Evolutionary conservation across 2,329 filamentous ascomycete genomes (phyloP).

Genomic region (Cadophora luteo-olivacea): DNA sequence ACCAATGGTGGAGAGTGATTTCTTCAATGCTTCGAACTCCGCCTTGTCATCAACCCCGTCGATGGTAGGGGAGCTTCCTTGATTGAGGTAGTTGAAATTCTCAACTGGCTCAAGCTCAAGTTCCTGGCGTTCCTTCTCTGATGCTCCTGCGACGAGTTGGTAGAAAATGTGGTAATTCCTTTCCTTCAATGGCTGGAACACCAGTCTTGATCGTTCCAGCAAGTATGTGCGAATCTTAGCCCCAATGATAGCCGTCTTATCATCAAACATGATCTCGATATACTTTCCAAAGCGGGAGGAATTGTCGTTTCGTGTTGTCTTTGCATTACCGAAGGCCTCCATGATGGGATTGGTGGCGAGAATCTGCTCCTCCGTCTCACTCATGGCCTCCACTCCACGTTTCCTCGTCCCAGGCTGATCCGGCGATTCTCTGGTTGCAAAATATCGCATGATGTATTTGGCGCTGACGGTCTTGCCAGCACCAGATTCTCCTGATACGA

Average conservation of each 20-base stretch:
- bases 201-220: slow-evolving; percentile 90
- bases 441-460: slow-evolving; percentile 99
- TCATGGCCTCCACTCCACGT: slow-evolving; percentile 82
- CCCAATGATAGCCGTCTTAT: slow-evolving; percentile 93
- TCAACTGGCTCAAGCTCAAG: slow-evolving; percentile 82
- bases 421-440: slow-evolving; percentile 94
- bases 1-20: slow-evolving; percentile 87
- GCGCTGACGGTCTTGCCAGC: slow-evolving; percentile 99
- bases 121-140: slow-evolving; percentile 80
- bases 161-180: slow-evolving; percentile 99
- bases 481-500: slow-evolving; percentile 98
- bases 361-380: slow-evolving; percentile 98
- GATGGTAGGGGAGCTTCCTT: slow-evolving; percentile 88
- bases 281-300: slow-evolving; percentile 99
- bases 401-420: slow-evolving; percentile 84
- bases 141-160: slow-evolving; percentile 91
- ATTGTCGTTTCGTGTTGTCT: slow-evolving; percentile 99
- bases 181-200: slow-evolving; percentile 97
- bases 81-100: slow-evolving; percentile 95
- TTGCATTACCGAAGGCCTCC: slow-evolving; percentile 99
- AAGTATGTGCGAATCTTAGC: slow-evolving; percentile 97
- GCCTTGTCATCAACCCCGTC: slow-evolving; percentile 95
- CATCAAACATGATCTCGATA: slow-evolving; percentile 99
- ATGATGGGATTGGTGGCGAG: slow-evolving; percentile 98
- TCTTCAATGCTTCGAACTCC: slow-evolving; percentile 88